Base-by-base conservation (phyloP, 208 protist species). In the Sergeia podlipaevii region DNA sequence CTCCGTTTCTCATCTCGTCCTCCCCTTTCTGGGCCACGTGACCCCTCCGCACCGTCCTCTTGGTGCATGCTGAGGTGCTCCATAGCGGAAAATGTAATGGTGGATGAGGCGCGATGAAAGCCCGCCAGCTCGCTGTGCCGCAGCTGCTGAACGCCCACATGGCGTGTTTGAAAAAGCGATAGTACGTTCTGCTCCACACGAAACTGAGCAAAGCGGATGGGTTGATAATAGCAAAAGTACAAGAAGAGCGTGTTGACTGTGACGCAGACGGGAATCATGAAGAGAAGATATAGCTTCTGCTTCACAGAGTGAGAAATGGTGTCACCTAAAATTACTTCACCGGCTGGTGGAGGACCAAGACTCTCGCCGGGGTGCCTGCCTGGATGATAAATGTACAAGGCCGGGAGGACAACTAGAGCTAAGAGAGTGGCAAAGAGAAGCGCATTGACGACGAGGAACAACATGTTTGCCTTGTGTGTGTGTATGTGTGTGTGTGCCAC, bases 151-250 rank as follows among this genome's bases (percentile, higher is more conserved):
- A 54, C 34, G 2, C 66, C 64, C 17, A 68, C 32, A 6, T 64
- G 60, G 11, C 64, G 23, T 15, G 60, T 75, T 17, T 67, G 13
- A 0, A 61, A 61, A 11, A 80, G 56, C 13, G 71, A 67, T 10
- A 78, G 50, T 30, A 71, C n/a, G 51, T 79, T 82, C 47, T 74
- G 56, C 47, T 91, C 80, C 34, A 89, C 70, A 3, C 80, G 74
- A 57, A 80, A 91, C 39, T 85, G 73, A 15, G 80, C 60, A 43
- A 70, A 69, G 2, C 83, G 82, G 4, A 91, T 20, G 11, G 74
- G 81, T 4, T 83, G 82, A 57, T 94, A 91, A 63, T 90, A 87
- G 33, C 67, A 67, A 29, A 86, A 73, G 58, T 91, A 94, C 3
- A 91, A 46, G 41, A 78, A 83, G 0, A 87, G 23, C 1, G 52